Base-by-base conservation (phyloP, 2,329 filamentous ascomycete genomes). In the Orbilia quercus region DNA sequence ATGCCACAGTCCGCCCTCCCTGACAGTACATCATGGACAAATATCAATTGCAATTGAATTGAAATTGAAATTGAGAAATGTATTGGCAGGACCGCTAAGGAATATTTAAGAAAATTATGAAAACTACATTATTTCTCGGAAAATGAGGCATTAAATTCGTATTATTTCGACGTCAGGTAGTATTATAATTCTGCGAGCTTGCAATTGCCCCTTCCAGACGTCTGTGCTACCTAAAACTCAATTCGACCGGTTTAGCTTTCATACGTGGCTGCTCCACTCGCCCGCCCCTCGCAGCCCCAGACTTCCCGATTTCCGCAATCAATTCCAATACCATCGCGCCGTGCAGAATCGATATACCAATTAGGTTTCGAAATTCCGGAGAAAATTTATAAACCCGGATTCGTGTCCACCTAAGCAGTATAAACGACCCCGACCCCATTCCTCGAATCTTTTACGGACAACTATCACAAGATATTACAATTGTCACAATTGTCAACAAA, bases 181-280 rank as follows among this genome's bases (percentile, higher is more conserved):
- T 5, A 31, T 57, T 57, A 47, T 12, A 18, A 40, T 34, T 5
- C 57, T 58, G 66, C n/a, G n/a, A n/a, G n/a, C 66, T 63, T 71
- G 42, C 44, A 54, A 64, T 57, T 71, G 51, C 66, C 66, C n/a
- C 58, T 57, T 71, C 66, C 36, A 64, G 66, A 25, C 25, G 51
- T 44, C 51, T 71, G 66, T 71, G 66, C 31, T 23, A 71, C 66
- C 58, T n/a, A n/a, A n/a, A n/a, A n/a, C n/a, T n/a, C 45, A 40
- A 42, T 40, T 57, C 58, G 64, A 58, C 48, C 50, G 23, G 18
- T 28, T 71, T 50, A 25, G 57, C 48, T 38, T 58, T 58, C 51
- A 60, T 71, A 71, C 66, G 66, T 71, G 66, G 66, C 66, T 71
- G 51, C 66, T 64, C 58, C 66, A 71, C 66, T n/a, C n/a, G n/a